phyloP scores from a whole-genome alignment of 805 yeast genomes.

The Hyphopichia homilentoma region DNA sequence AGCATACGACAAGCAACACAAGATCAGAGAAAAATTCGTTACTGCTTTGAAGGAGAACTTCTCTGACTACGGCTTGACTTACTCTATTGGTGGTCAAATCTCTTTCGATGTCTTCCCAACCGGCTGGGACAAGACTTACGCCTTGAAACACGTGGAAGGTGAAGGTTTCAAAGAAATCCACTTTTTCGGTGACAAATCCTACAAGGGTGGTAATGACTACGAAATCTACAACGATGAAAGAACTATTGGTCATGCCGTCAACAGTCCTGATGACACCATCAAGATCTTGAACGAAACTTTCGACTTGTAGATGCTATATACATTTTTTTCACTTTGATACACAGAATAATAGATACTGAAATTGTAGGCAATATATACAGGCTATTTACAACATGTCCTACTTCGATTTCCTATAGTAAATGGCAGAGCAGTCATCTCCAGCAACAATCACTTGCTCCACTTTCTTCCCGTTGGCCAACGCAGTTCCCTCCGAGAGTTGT shows the following conservation, averaged over 20 bases:
- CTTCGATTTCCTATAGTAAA: constrained; percentile 65
- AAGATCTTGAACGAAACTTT: constrained; percentile 81
- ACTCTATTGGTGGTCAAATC: constrained; percentile 99
- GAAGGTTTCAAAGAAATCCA: constrained; percentile 88
- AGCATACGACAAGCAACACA: constrained; percentile 72
- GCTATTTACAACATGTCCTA: no score
- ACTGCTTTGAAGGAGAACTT: constrained; percentile 78
- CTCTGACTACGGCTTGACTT: constrained; percentile 81
- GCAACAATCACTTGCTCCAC: constrained; percentile 59
- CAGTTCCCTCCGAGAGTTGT: constrained; percentile 31
- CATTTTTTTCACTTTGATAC: no score
- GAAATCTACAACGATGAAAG: constrained; percentile 91
- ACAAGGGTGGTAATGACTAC: constrained; percentile 97
- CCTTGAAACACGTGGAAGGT: constrained; percentile 83
- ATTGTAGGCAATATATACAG: no score
- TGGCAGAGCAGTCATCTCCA: constrained; percentile 59
- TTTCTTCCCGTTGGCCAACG: constrained; percentile 20
- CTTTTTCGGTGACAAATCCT: constrained; percentile 98
- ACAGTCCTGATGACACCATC: constrained; percentile 84
- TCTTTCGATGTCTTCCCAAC: constrained; percentile 99
- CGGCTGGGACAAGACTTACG: constrained; percentile 99
- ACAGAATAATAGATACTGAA: no score
- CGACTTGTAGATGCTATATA: constrained; percentile 42
- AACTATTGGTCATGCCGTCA: constrained; percentile 94
- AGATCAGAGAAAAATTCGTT: constrained; percentile 82